Percentiles rank a stretch among this genome's conserved stretches.
These are phyloP conservation scores for Halteria grandinella DNA, from an alignment of 73 alveolate species.

Conservation along the genomic window DNA sequence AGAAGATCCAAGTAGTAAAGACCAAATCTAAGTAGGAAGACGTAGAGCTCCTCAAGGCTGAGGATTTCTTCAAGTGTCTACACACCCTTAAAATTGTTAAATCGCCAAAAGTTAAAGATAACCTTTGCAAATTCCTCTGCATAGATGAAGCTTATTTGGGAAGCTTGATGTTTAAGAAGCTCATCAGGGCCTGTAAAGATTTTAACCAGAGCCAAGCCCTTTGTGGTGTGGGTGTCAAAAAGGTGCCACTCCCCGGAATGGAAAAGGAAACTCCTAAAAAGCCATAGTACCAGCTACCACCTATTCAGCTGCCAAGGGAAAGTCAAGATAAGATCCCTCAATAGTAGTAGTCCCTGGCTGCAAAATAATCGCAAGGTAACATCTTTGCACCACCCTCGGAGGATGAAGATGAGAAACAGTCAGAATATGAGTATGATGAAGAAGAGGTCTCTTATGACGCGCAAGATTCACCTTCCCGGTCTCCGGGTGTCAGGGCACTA, in stretches of 20 bases:
- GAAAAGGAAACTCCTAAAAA: background rate
- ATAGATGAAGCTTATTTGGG: background rate
- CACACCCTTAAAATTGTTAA: background rate
- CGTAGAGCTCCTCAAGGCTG: conserved; percentile 14
- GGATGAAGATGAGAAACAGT: conserved; percentile 16
- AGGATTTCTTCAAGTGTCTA: conserved; percentile 13
- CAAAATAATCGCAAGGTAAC: too few species aligned
- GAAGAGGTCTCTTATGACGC: conserved; percentile 23
- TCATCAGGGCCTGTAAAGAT: conserved; percentile 7
- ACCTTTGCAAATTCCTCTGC: conserved; percentile 22
- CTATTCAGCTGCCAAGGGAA: background rate
- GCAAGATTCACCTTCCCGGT: too few species aligned
- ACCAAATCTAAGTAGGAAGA: conserved; percentile 11
- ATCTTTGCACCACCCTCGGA: background rate
- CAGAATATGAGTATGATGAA: conserved; percentile 4
- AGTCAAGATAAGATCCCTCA: background rate
- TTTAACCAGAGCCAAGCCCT: background rate
- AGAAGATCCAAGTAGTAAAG: background rate
- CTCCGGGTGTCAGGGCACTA: too few species aligned
- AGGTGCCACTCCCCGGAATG: background rate
- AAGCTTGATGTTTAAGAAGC: conserved; percentile 3
- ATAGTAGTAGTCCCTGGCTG: background rate
- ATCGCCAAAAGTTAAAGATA: background rate
- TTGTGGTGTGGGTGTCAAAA: background rate
- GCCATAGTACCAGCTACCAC: background rate